Evolutionary conservation across 2,329 filamentous ascomycete genomes (phyloP).

Genomic region (Sclerotinia minor): DNA sequence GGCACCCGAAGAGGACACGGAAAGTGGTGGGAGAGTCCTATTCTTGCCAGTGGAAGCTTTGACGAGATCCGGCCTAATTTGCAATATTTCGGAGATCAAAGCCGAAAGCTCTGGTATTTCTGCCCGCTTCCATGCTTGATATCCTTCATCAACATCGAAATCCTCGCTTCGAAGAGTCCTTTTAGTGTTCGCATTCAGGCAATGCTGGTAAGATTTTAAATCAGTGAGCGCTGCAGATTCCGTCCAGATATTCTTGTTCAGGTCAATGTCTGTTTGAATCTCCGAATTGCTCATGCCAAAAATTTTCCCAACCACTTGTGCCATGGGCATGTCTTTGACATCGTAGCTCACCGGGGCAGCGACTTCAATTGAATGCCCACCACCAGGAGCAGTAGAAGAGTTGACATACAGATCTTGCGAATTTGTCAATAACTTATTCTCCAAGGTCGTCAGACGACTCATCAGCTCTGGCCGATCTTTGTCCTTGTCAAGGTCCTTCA

Average conservation of each 20-base stretch:
- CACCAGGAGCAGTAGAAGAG: conserved; percentile 56
- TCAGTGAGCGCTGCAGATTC: conserved; percentile 88
- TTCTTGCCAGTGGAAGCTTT: conserved; percentile 55
- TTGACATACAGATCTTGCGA: conserved; percentile 81
- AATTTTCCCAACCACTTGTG: conserved; percentile 80
- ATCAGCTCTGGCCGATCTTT: conserved; percentile 84
- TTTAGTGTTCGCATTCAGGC: conserved; percentile 77
- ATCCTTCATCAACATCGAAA: conserved; percentile 87
- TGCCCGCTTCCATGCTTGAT: conserved; percentile 86
- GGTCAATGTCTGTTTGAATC: conserved; percentile 84
- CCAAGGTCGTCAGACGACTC: conserved; percentile 73
- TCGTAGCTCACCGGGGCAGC: conserved; percentile 83
- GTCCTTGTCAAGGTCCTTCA: conserved; percentile 82
- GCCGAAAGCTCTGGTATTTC: conserved; percentile 85
- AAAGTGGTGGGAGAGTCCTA: conserved; percentile 55
- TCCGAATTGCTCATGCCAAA: conserved; percentile 79
- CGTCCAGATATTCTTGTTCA: conserved; percentile 79
- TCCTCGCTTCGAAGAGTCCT: conserved; percentile 77
- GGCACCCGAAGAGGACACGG: conserved; percentile 22
- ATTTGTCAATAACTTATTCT: conserved; percentile 90
- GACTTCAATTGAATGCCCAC: conserved; percentile 71
- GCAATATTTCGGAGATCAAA: conserved; percentile 89
- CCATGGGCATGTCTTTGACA: conserved; percentile 95
- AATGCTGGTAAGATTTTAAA: conserved; percentile 88
- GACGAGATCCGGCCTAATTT: conserved; percentile 79